Percentiles rank a stretch among this genome's conserved stretches.
phyloP scores from a whole-genome alignment of 2,329 filamentous ascomycete species.

The Coleophoma crateriformis region DNA sequence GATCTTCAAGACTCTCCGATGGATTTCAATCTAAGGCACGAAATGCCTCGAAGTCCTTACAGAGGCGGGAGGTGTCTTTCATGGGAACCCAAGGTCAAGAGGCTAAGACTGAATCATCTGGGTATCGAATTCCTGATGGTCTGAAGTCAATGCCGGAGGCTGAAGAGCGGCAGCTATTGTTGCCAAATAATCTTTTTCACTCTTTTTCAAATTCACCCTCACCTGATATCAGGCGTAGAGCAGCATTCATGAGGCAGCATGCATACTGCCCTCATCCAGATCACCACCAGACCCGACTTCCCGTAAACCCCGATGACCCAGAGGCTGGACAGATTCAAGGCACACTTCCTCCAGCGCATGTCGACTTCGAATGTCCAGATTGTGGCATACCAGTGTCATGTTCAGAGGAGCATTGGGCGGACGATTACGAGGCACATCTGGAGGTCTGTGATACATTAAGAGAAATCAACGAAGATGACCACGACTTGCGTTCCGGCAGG shows the following conservation, averaged over 20 bases:
- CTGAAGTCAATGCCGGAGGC: conserved; percentile 14
- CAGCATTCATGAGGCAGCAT: conserved; percentile 87
- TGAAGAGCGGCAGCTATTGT: conserved; percentile 20
- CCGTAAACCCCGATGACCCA: conserved; percentile 58
- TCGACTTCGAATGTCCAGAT: conserved; percentile 92
- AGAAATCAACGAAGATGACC: conserved; percentile 97
- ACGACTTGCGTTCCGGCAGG: conserved; percentile 84
- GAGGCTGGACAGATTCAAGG: conserved; percentile 54
- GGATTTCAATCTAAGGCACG: conserved; percentile 6
- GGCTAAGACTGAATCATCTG: conserved; percentile 18
- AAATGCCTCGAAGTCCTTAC: conserved; percentile 6
- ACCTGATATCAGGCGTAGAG: conserved; percentile 79
- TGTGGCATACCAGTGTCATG: conserved; percentile 94
- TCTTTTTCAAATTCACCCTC: conserved; percentile 85
- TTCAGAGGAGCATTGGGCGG: conserved; percentile 90
- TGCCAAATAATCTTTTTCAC: conserved; percentile 83
- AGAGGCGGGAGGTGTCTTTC: conserved; percentile 15
- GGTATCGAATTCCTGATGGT: conserved; percentile 15
- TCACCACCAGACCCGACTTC: conserved; percentile 69
- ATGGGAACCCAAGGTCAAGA: conserved; percentile 14
- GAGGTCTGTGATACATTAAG: conserved; percentile 86
- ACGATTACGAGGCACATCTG: conserved; percentile 89
- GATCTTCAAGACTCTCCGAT: conserved; percentile 9
- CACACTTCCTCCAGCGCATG: conserved; percentile 66
- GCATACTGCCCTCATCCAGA: conserved; percentile 89